A percentile compares a stretch with the other conserved stretches of the same genome.
These are phyloP conservation scores for Ceriops decandra DNA, from an alignment of 345 rosid species.

Conservation along the genomic window DNA sequence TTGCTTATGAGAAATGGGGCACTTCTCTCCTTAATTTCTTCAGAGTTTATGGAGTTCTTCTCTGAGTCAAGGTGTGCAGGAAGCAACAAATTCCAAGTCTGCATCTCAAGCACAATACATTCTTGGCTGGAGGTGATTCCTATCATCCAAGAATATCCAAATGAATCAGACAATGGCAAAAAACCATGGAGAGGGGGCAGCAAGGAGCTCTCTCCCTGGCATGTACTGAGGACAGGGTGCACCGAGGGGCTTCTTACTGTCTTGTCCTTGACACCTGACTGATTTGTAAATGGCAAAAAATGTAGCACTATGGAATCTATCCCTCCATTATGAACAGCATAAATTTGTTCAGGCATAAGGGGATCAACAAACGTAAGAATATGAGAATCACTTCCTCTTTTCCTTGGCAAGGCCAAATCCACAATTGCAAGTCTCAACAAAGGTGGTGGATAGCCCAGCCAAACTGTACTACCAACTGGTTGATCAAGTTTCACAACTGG, in stretches of 20 bases:
- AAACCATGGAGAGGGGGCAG: conserved; percentile 59
- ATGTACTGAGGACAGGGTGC: conserved; percentile 78
- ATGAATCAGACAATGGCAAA: conserved; percentile 69
- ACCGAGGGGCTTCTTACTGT: conserved; percentile 70
- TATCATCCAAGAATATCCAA: conserved; percentile 88
- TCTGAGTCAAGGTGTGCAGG: conserved; percentile 55
- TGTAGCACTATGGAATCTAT: conserved; percentile 80
- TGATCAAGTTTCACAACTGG: conserved; percentile 52
- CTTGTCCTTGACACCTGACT: conserved; percentile 67
- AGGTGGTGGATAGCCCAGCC: conserved; percentile 91
- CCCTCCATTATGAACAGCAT: conserved; percentile 74
- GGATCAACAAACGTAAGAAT: conserved; percentile 68
- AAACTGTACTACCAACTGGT: conserved; percentile 58
- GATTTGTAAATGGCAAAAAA: conserved; percentile 91
- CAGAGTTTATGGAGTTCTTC: conserved; percentile 32
- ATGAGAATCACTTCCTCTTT: conserved; percentile 38
- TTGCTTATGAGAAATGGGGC: conserved; percentile 68
- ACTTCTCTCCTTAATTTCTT: conserved; percentile 43
- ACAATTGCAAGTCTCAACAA: conserved; percentile 82
- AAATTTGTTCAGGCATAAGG: conserved; percentile 77
- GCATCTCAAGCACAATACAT: conserved; percentile 87
- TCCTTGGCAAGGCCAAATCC: conserved; percentile 80
- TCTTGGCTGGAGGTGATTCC: conserved; percentile 60
- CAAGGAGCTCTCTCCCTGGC: conserved; percentile 59
- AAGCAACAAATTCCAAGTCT: conserved; percentile 71